Evolutionary conservation across 345 rosid species (phyloP).

Genomic region (Salix brachista): DNA sequence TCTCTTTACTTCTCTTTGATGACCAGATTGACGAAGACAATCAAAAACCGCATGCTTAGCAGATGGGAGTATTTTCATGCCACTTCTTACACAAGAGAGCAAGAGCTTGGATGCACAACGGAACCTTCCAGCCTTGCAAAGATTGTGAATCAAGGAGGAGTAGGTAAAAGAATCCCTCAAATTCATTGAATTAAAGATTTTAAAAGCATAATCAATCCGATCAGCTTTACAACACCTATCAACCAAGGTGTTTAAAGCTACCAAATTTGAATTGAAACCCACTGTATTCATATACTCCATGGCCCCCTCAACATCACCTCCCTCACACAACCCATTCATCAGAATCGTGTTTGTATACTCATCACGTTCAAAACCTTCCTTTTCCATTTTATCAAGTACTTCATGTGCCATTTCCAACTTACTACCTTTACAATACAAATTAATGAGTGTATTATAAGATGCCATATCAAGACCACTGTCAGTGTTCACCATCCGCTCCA

Average conservation of each 20-base stretch:
- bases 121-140: conserved; percentile 62
- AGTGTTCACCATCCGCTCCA: conserved; percentile 37
- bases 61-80: conserved; percentile 56
- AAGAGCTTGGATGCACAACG: conserved; percentile 63
- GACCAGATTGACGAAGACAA: conserved; percentile 60
- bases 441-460: conserved; percentile 63
- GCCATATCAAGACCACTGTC: conserved; percentile 69
- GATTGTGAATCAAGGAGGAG: conserved; percentile 69
- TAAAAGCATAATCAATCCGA: conserved; percentile 48
- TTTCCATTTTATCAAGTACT: conserved; percentile 54
- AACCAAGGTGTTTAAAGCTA: conserved; percentile 58
- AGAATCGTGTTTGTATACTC: conserved; percentile 75
- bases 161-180: conserved; percentile 70
- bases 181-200: conserved; percentile 58
- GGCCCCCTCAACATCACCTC: conserved; percentile 52
- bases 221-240: conserved; percentile 73
- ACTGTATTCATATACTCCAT: conserved; percentile 43
- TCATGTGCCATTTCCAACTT: conserved; percentile 51
- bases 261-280: conserved; percentile 46
- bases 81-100: conserved; percentile 54
- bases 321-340: conserved; percentile 60
- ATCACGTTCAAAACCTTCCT: conserved; percentile 56
- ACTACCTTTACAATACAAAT: conserved; percentile 58
- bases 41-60: conserved; percentile 60
- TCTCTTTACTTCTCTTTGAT: conserved; percentile 47